Conservation (phyloP, 2,329 filamentous ascomycete genomes). For the Talaromyces albobiverticillius region DNA sequence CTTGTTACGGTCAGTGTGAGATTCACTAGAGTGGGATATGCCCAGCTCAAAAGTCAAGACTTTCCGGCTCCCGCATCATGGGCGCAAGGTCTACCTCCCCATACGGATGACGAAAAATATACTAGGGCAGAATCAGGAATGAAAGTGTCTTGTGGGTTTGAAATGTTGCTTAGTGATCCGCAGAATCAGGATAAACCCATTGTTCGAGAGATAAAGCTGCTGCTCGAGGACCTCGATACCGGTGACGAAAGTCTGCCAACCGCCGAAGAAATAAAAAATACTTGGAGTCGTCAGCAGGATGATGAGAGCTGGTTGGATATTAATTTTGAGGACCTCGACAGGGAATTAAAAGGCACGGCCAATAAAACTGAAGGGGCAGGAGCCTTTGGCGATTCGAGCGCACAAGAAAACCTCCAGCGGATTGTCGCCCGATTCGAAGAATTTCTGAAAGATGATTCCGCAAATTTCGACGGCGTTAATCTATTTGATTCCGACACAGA, state of each 20-base stretch:
- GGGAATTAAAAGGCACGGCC: conserved; percentile 62
- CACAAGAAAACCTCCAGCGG: conserved; percentile 66
- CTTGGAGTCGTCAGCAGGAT: conserved; percentile 72
- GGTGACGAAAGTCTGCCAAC: conserved; percentile 70
- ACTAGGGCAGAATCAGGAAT: conserved; percentile 67
- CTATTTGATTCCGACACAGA: conserved; percentile 57
- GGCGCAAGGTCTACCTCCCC: conserved; percentile 42
- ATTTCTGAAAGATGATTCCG: conserved; percentile 82
- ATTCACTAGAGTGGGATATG: conserved; percentile 87
- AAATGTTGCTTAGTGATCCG: conserved; percentile 73
- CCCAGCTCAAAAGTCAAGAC: conserved; percentile 82
- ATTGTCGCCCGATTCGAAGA: conserved; percentile 93
- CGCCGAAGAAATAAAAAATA: conserved; percentile 63
- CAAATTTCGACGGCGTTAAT: conserved; percentile 75
- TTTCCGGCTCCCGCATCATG: conserved; percentile 65
- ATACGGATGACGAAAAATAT: conserved; percentile 45
- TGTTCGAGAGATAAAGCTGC: conserved; percentile 71
- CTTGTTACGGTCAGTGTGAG: conserved; percentile 74
- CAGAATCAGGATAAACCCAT: conserved; percentile 65
- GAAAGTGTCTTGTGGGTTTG: conserved; percentile 86
- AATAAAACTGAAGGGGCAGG: conserved; percentile 37
- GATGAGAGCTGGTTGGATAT: conserved; percentile 92
- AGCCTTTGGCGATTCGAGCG: conserved; percentile 44
- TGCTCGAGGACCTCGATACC: conserved; percentile 71
- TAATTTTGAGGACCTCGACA: conserved; percentile 82